Conservation (phyloP, 148 eudicot genomes). For the Rhododendron kiyosumense region DNA sequence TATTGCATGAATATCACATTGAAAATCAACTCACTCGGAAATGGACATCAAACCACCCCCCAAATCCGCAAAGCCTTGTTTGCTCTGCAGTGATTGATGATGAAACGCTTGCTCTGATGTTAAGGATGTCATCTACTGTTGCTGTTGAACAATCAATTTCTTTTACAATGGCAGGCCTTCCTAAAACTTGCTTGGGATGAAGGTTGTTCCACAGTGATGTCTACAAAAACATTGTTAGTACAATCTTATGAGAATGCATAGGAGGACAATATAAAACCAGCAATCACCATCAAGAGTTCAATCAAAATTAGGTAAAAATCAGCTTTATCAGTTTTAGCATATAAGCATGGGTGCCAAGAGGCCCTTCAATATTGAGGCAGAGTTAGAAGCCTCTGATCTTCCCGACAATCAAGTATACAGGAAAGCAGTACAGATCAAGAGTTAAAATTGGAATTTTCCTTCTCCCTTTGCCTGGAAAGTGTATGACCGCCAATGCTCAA, state of each 20-base stretch:
- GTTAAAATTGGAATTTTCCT: neutral
- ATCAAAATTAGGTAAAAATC: neutral
- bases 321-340: neutral
- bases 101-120: slow-evolving; percentile 44
- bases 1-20: neutral
- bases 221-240: slow-evolving; percentile 29
- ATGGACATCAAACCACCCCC: slow-evolving; percentile 99
- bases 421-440: neutral
- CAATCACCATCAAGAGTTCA: neutral
- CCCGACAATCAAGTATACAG: neutral
- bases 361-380: neutral
- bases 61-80: slow-evolving; percentile 69
- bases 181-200: slow-evolving; percentile 88
- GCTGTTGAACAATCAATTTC: slow-evolving; percentile 85
- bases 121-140: slow-evolving; percentile 66
- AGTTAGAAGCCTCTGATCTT: neutral
- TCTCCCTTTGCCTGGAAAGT: neutral
- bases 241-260: neutral
- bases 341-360: neutral
- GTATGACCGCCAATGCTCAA: neutral
- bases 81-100: slow-evolving; percentile 50
- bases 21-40: slow-evolving; percentile 69
- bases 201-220: slow-evolving; percentile 92
- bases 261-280: neutral
- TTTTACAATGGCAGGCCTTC: slow-evolving; percentile 54